Base-by-base conservation (phyloP, 371 early-diverging fungal species). In the Apophysomyces ossiformis region DNA sequence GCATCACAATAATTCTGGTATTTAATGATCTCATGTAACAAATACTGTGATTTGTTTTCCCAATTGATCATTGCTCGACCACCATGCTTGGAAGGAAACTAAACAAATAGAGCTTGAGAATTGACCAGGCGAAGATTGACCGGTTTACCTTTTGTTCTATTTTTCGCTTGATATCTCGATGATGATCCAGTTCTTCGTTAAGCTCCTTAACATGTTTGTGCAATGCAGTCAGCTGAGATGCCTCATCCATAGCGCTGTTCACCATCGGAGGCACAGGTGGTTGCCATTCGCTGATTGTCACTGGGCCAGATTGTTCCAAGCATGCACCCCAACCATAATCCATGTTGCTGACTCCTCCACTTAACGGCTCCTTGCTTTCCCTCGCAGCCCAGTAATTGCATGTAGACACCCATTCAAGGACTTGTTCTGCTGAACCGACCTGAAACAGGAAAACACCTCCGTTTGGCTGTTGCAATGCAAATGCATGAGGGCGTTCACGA, bases 351-450 rank as follows among this genome's bases (percentile, higher is more conserved):
- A 93, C 88, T 26, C 92, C 93, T 15, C 95, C 96, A 21, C 86
- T 75, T 71, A 96, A 72, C 1, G 96, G 96, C 60, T 93, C 95
- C 70, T 92, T 94, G 63, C 92, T 92, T 62, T 90, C 90, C 9
- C 95, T 77, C 4, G 96, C 95, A 5, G 96, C 95, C 96, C 97
- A 97, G 69, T 92, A 94, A 73, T 96, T 97, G 69, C 96, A 92
- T 7, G 90, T 87, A 0, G 86, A 72, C 0, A 93, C 92, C 98
- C 98, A 98, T 61, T 89, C 92, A 13, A 82, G 80, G 13, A 93
- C 84, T 63, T 88, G 86, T 11, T 89, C 85, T 15, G 83, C 82
- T 7, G 86, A 86, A 7, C 82, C 80, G 0, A 90, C 88, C 73
- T 97, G 95, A 77, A 96, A 95, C 11, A 97, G 76, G 61, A 92